Conservation (phyloP, 2,329 filamentous ascomycete species). For the Colletotrichum scovillei region DNA sequence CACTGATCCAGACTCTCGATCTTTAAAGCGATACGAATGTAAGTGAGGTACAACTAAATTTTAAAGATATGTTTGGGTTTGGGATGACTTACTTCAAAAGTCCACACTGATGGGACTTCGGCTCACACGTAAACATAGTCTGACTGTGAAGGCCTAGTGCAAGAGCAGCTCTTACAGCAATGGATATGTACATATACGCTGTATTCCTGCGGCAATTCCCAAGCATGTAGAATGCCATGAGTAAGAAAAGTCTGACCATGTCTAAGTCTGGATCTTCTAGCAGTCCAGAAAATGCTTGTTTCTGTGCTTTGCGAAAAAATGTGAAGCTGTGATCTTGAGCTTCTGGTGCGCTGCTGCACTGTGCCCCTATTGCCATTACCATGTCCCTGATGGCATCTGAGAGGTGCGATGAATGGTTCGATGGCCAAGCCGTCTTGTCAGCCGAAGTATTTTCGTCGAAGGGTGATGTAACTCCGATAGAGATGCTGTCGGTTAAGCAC, state of each 20-base stretch:
- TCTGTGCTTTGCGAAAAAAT: constrained; percentile 12
- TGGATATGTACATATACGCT: neutral
- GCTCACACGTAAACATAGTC: neutral
- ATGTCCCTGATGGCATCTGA: neutral
- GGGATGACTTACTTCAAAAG: neutral
- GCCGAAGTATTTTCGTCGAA: neutral
- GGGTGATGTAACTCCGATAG: neutral
- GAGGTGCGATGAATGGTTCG: neutral
- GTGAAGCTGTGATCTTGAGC: neutral
- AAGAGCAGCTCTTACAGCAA: neutral
- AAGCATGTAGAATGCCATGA: neutral
- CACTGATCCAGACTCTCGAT: constrained; percentile 48
- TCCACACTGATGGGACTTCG: neutral
- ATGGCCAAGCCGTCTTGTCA: neutral
- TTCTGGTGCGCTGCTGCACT: neutral
- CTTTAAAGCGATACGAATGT: neutral
- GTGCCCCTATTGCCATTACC: neutral
- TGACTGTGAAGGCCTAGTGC: neutral
- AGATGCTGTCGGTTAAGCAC: neutral
- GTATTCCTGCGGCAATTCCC: neutral
- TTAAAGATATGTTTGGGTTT: too few species aligned
- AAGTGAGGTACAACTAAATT: neutral
- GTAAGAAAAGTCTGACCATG: neutral
- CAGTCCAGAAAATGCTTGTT: neutral
- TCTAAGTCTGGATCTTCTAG: neutral